Conservation (phyloP, 75 land plant species). For the Isoetes taiwanensis region DNA sequence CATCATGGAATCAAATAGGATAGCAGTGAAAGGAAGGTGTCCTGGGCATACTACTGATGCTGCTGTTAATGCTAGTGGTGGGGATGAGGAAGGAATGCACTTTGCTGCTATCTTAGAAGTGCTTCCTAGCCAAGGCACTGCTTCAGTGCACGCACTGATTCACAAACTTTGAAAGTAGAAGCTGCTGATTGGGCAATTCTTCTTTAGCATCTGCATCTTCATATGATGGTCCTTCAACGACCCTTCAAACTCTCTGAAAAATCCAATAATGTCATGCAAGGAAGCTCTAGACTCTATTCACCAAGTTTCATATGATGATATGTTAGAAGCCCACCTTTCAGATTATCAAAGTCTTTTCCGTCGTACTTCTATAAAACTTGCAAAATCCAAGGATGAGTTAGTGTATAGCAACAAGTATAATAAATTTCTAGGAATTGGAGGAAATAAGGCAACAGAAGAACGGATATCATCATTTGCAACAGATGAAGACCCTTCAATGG, state of each 20-base stretch:
- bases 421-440: background rate
- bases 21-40: background rate
- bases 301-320: conserved; percentile 43
- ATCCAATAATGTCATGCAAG: conserved; percentile 36
- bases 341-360: conserved; percentile 81
- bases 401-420: background rate
- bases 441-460: conserved; percentile 44
- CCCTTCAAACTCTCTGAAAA: conserved; percentile 44
- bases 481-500: conserved; percentile 79
- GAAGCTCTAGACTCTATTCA: conserved; percentile 20
- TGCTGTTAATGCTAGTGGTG: background rate
- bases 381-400: conserved; percentile 9
- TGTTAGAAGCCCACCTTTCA: conserved; percentile 52
- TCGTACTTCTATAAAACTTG: conserved; percentile 57
- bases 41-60: background rate
- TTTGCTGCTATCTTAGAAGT: conserved; percentile 23
- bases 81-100: conserved; percentile 12
- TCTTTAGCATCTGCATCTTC: conserved; percentile 59
- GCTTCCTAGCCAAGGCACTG: background rate
- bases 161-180: conserved; percentile 9
- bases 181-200: conserved; percentile 59
- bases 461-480: conserved; percentile 45
- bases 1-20: conserved; percentile 15
- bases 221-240: conserved; percentile 67
- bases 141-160: background rate